phyloP scores from a whole-genome alignment of 352 stramenopile genomes.

The Pythium folliculosum region DNA sequence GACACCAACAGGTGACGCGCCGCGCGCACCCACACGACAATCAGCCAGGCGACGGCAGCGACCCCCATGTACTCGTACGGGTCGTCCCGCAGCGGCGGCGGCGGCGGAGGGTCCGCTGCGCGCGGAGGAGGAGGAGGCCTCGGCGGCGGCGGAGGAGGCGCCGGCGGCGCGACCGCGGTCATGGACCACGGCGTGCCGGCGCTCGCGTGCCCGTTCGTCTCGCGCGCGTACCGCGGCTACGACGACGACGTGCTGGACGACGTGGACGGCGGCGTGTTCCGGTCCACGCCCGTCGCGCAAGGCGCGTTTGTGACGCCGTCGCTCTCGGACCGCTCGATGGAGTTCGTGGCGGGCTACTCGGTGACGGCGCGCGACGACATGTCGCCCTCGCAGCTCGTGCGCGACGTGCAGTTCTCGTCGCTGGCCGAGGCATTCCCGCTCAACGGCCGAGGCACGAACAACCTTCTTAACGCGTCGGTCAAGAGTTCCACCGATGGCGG shows the following conservation, averaged over 20 bases:
- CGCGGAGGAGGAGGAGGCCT: slow-evolving; percentile 2
- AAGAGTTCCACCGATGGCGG: neutral
- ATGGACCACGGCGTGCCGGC: slow-evolving; percentile 13
- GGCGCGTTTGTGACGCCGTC: slow-evolving; percentile 19
- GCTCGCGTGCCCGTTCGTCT: slow-evolving; percentile 48
- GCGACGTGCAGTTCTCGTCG: slow-evolving; percentile 52
- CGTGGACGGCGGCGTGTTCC: slow-evolving; percentile 42
- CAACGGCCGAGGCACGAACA: slow-evolving; percentile 39
- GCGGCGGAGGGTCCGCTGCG: neutral
- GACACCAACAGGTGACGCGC: neutral
- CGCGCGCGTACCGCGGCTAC: slow-evolving; percentile 41
- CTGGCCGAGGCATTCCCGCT: slow-evolving; percentile 61
- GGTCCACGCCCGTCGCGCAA: slow-evolving; percentile 51
- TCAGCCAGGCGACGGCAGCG: neutral
- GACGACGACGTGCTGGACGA: slow-evolving; percentile 59
- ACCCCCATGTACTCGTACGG: slow-evolving; percentile 27
- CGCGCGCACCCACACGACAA: neutral
- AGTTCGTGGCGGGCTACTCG: slow-evolving; percentile 32
- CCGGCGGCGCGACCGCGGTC: slow-evolving; percentile 21
- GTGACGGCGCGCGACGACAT: slow-evolving; percentile 28
- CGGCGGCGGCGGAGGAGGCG: neutral
- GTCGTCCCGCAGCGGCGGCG: slow-evolving; percentile 5
- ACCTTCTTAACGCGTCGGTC: slow-evolving; percentile 25
- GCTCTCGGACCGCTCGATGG: slow-evolving; percentile 25
- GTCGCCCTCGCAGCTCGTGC: slow-evolving; percentile 32